Evolutionary conservation across 2,329 filamentous ascomycete species (phyloP), one percentile per base, ranked within the genome.

Genomic region (Fusarium brevicatenulatum): DNA sequence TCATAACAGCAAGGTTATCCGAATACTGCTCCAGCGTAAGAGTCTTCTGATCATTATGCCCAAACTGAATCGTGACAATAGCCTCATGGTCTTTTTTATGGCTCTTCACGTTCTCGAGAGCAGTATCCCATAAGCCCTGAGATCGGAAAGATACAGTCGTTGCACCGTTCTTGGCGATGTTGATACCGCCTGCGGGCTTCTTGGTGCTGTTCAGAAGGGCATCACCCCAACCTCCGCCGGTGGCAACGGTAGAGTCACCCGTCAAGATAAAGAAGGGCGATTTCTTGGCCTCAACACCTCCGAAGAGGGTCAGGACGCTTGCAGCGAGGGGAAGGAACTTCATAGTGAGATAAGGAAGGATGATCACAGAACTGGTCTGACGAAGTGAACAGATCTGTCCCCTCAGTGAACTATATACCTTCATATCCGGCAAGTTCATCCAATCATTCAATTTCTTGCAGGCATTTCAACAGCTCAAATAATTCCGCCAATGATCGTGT

Each of bases 21-120:
- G 66, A 65, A 32, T 69, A 69, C 11, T 69, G n/a, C 15, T 70
- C 52, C 7, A 69, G 4, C 18, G 52, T 70, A 11, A 69, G 66
- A 36, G 46, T 59, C 34, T 69, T 69, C 12, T 70, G 66, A 13
- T 69, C 66, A 16, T 69, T 70, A 5, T 69, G 66, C 0, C 66
- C 66, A 16, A 69, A 69, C 7, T 70, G 52, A 5, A 69, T 65
- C 2, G 66, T 59, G 6, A 69, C 66, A 10, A 69, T 65, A 7
- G 66, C 58, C 9, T 69, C 66, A 1, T 69, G 66, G 1, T 23
- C 11, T 2, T 28, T 36, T 4, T 69, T 65, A 1, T 70, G 36
- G 0, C 11, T n/a, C n/a, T 54, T 65, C 3, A 69, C 32, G 2
- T 54, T 64, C 0, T 49, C 36, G 2, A 69, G 40, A 4, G 66